Conservation (phyloP, 257 asterid genomes). For the Capsicum rhomboideum region DNA sequence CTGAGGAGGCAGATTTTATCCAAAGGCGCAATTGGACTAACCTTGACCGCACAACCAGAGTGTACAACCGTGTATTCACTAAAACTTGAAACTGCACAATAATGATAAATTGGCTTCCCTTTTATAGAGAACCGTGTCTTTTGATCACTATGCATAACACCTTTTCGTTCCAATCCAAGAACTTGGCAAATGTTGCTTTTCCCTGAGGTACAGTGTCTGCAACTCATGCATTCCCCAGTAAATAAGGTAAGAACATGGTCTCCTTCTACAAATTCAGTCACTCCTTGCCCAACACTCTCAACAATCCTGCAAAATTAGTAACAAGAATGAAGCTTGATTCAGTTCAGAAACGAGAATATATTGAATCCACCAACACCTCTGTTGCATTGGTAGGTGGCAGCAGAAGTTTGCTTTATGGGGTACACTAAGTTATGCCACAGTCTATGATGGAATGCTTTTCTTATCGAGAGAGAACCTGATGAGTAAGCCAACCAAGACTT, state of each 20-base stretch:
- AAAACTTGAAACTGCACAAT: constrained; percentile 95
- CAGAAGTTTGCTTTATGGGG: not conserved
- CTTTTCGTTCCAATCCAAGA: constrained; percentile 83
- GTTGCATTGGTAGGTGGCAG: not conserved
- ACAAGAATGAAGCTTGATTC: not conserved
- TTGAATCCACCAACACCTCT: not conserved
- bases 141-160: constrained; percentile 85
- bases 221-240: constrained; percentile 87
- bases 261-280: constrained; percentile 67
- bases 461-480: not conserved
- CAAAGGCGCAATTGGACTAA: constrained; percentile 65
- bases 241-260: constrained; percentile 84
- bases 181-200: constrained; percentile 80
- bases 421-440: not conserved
- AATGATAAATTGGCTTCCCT: constrained; percentile 71
- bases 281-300: constrained; percentile 86
- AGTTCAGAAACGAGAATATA: not conserved
- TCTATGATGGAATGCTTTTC: not conserved
- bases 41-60: constrained; percentile 92
- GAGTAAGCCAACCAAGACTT: not conserved
- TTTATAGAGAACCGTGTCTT: constrained; percentile 69
- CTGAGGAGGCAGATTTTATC: constrained; percentile 93
- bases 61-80: constrained; percentile 88
- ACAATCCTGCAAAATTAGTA: constrained; percentile 51
- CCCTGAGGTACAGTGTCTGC: constrained; percentile 69